These are phyloP conservation scores for Paramyrothecium roridum DNA, from an alignment of 2,329 filamentous ascomycete species.

Conservation along the genomic window DNA sequence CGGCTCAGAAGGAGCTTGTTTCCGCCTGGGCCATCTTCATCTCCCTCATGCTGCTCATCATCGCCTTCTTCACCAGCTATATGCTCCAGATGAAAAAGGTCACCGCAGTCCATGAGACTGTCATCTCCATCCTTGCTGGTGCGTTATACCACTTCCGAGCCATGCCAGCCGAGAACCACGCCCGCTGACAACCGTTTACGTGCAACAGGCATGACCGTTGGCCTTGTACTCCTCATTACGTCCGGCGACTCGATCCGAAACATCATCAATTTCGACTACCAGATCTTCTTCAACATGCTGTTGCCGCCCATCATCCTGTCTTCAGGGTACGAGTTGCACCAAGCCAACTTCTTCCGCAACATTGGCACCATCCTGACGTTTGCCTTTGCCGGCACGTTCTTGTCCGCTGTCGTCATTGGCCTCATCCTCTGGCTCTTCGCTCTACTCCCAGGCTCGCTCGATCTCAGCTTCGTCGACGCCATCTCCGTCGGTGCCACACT, in stretches of 20 bases:
- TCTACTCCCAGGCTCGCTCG: conserved; percentile 75
- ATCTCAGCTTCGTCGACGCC: conserved; percentile 89
- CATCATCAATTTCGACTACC: conserved; percentile 94
- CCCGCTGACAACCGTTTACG: background rate
- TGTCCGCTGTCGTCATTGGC: conserved; percentile 93
- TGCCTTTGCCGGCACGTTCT: conserved; percentile 94
- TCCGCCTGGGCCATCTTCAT: conserved; percentile 98
- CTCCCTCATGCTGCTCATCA: conserved; percentile 87
- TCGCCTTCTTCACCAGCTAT: conserved; percentile 95
- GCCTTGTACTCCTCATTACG: conserved; percentile 79
- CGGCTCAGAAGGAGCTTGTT: conserved; percentile 88
- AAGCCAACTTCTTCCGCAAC: conserved; percentile 98
- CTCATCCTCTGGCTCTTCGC: conserved; percentile 87
- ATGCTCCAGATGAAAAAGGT: conserved; percentile 95
- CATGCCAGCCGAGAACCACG: conserved; percentile 16
- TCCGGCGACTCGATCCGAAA: conserved; percentile 81
- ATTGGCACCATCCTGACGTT: conserved; percentile 97
- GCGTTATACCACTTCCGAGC: background rate
- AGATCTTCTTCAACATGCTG: conserved; percentile 98
- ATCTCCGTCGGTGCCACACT: conserved; percentile 95
- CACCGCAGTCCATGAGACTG: conserved; percentile 95
- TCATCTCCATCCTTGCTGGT: conserved; percentile 97
- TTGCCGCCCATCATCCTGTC: conserved; percentile 98
- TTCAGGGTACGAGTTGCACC: conserved; percentile 94
- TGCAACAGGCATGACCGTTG: conserved; percentile 82